phyloP scores from a whole-genome alignment of 2,329 filamentous ascomycete species.

The Claviceps monticola region DNA sequence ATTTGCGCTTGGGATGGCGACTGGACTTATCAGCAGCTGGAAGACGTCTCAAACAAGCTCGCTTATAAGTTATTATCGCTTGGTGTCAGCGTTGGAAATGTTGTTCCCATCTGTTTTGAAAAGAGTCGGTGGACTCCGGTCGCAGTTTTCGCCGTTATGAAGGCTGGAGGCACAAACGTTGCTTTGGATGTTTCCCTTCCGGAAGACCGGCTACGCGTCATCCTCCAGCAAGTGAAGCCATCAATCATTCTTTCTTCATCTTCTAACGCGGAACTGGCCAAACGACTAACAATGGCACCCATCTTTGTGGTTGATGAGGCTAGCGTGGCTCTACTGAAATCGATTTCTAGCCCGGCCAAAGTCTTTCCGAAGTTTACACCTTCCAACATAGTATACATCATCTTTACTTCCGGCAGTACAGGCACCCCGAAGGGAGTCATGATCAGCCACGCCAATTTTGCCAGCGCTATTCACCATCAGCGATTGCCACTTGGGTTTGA shows the following conservation, averaged over 20 bases:
- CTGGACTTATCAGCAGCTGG: conserved; percentile 22
- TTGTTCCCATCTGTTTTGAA: conserved; percentile 16
- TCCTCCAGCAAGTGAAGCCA: conserved; percentile 6
- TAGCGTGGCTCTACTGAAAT: background rate
- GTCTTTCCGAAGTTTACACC: background rate
- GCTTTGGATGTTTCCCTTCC: conserved; percentile 14
- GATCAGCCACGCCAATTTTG: conserved; percentile 6
- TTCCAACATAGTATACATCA: background rate
- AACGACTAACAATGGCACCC: background rate
- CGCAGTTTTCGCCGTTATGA: conserved; percentile 14
- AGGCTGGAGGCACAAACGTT: conserved; percentile 15
- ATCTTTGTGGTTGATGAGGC: background rate
- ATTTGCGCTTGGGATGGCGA: conserved; percentile 23
- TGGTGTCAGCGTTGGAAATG: conserved; percentile 1
- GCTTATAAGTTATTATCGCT: conserved; percentile 6
- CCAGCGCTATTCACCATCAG: conserved; percentile 3
- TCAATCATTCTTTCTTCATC: conserved; percentile 6
- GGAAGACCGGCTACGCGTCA: conserved; percentile 5
- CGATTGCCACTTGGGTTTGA: background rate
- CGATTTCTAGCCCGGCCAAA: background rate
- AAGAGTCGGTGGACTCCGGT: conserved; percentile 14
- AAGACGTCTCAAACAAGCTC: conserved; percentile 4
- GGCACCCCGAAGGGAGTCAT: conserved; percentile 10
- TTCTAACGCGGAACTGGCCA: background rate
- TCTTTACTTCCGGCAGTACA: conserved; percentile 12